Evolutionary conservation across 2,329 filamentous ascomycete genomes (phyloP).

Genomic region (Colletotrichum costaricense): DNA sequence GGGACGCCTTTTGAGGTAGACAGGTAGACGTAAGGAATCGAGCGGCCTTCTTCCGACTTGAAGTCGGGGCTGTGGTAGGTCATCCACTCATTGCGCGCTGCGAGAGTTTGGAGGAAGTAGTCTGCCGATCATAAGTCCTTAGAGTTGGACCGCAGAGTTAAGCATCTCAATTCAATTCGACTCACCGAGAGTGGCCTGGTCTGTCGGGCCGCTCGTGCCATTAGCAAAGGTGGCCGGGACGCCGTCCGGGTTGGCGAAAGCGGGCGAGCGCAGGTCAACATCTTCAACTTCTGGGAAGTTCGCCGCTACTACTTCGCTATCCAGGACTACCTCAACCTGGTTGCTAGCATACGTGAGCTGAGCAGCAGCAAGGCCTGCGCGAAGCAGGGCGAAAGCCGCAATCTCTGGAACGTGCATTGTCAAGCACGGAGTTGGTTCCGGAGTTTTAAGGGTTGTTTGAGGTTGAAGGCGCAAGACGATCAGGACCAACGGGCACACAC

Average conservation of each 20-base stretch:
- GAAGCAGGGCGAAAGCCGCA: slow-evolving; percentile 33
- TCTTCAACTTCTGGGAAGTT: slow-evolving; percentile 26
- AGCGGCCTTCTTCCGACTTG: slow-evolving; percentile 40
- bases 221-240: slow-evolving; percentile 41
- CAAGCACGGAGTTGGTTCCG: background rate
- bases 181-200: slow-evolving; percentile 35
- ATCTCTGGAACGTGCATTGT: slow-evolving; percentile 17
- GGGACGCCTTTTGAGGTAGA: slow-evolving; percentile 9
- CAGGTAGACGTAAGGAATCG: slow-evolving; percentile 38
- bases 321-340: slow-evolving; percentile 39
- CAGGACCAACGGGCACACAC: background rate
- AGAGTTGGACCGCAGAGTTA: accelerated
- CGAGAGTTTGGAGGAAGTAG: slow-evolving; percentile 39
- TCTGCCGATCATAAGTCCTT: slow-evolving; percentile 17
- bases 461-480: background rate
- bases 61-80: slow-evolving; percentile 38
- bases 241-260: slow-evolving; percentile 39
- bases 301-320: slow-evolving; percentile 38
- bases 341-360: slow-evolving; percentile 42
- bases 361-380: slow-evolving; percentile 36
- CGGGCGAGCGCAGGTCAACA: slow-evolving; percentile 41
- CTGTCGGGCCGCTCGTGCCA: slow-evolving; percentile 44
- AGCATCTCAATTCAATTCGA: too few species aligned
- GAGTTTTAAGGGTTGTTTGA: background rate
- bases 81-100: slow-evolving; percentile 40